These are phyloP conservation scores for Geotrichum aggregatum DNA, from an alignment of 1,139 yeast genomes.

Conservation along the genomic window DNA sequence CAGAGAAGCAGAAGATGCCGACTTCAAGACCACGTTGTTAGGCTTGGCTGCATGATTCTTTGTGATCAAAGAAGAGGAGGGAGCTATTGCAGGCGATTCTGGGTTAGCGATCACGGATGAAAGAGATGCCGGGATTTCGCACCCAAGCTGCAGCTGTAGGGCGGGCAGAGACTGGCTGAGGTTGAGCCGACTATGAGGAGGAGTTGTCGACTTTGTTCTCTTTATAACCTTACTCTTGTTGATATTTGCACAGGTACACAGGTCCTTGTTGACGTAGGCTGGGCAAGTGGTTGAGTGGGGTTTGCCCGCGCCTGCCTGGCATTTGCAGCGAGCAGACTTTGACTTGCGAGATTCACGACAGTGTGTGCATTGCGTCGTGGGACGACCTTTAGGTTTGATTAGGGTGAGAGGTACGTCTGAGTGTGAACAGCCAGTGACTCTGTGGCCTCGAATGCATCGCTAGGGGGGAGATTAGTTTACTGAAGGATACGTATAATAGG, in stretches of 20 bases:
- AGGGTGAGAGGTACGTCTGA: constrained; percentile 83
- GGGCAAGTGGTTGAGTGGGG: constrained; percentile 47
- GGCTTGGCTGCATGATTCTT: too few species aligned
- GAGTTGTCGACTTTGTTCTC: neutral
- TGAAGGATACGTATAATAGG: neutral
- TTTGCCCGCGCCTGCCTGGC: constrained; percentile 61
- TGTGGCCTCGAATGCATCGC: constrained; percentile 90
- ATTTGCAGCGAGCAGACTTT: constrained; percentile 63
- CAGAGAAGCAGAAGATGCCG: too few species aligned
- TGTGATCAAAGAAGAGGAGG: too few species aligned
- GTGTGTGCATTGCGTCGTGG: constrained; percentile 84
- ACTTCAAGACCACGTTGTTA: too few species aligned
- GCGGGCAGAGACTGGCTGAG: neutral
- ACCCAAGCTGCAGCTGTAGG: too few species aligned
- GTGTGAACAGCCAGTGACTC: constrained; percentile 91
- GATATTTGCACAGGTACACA: constrained; percentile 55
- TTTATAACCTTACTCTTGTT: neutral
- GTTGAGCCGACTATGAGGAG: constrained; percentile 1
- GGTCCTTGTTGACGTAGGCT: constrained; percentile 51
- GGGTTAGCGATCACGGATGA: too few species aligned
- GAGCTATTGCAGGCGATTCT: too few species aligned
- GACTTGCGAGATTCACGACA: constrained; percentile 75
- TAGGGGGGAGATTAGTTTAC: constrained; percentile 17
- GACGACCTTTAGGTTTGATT: constrained; percentile 96
- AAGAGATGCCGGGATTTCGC: too few species aligned